Evolutionary conservation across 352 stramenopile species (phyloP), one percentile per base, ranked within the genome.

Genomic region (Blastocystis sp.): DNA sequence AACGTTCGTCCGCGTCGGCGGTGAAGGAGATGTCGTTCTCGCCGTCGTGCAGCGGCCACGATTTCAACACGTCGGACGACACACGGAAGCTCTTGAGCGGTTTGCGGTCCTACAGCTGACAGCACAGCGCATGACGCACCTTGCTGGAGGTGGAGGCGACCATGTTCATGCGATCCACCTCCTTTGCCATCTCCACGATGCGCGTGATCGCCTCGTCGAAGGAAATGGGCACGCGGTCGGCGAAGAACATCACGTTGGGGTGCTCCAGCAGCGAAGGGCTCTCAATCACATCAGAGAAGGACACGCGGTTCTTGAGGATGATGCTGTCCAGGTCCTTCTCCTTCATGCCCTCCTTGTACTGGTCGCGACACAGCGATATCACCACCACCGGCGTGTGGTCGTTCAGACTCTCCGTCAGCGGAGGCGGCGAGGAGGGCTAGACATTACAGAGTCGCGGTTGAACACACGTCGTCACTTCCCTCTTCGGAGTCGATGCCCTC

Each of bases 211-310:
- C 74, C 51, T 85, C 74, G 26, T 85, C 74, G 9, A 85, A 39
- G 29, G 74, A 85, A 19, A 85, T 85, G 26, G 74, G 74, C 29
- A n/a, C 31, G 33, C 74, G 59, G 16, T 85, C 74, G 26, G 41
- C 37, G 74, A 85, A 85, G 33, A 85, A 85, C 74, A 85, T 85
- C 29, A 77, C 33, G 61, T 85, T 85, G 21, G 74, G 74, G 66
- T 85, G 74, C 29, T 85, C 74, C 45, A 85, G 50, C 33, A 85
- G 74, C 24, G 74, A 85, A 2, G 74, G 74, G 21, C 70, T 66
- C 19, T 85, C 74, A 24, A 63, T 63, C 2, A 85, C 31, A 31
- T 85, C 74, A 1, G 50, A 67, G 35, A 85, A 85, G 31, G 41
- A 67, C 61, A 85, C 74, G 33, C 74, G 45, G 61, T 85, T 85